Conservation (phyloP, 768 basidiomycete species). For the Mycena crocata region DNA sequence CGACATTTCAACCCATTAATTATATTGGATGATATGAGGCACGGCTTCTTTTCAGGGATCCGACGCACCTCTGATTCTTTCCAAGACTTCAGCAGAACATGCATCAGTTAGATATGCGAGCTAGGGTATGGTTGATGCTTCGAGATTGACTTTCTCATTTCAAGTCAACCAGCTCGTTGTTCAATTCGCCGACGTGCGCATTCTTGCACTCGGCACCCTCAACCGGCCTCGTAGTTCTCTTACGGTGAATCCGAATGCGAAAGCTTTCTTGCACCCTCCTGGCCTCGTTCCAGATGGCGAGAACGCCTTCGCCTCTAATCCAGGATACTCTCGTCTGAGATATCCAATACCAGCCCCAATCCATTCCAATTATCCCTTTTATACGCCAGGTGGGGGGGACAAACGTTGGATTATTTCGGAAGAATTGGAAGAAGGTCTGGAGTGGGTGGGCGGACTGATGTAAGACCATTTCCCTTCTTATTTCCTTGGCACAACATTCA, state of each 20-base stretch:
- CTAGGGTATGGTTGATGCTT: constrained; percentile 60
- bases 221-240: constrained; percentile 66
- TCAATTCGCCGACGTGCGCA: constrained; percentile 76
- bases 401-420: constrained; percentile 68
- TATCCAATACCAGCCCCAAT: constrained; percentile 67
- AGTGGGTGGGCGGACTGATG: constrained; percentile 84
- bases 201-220: constrained; percentile 77
- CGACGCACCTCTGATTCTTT: background rate
- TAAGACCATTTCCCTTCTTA: constrained; percentile 44
- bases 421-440: constrained; percentile 66
- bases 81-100: constrained; percentile 72
- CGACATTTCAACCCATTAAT: constrained; percentile 73
- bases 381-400: constrained; percentile 77
- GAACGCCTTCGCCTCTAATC: constrained; percentile 37
- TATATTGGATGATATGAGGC: constrained; percentile 86
- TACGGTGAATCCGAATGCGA: constrained; percentile 76
- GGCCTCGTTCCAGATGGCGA: constrained; percentile 59
- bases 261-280: constrained; percentile 74
- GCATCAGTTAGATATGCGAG: constrained; percentile 72
- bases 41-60: constrained; percentile 32
- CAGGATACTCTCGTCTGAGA: constrained; percentile 56
- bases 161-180: constrained; percentile 65
- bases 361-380: constrained; percentile 77
- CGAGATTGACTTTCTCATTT: constrained; percentile 8
- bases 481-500: constrained; percentile 15